A percentile compares a stretch with the other conserved stretches of the same genome.
These are phyloP conservation scores for Blastobotrys buckinghamii DNA, from an alignment of 1,139 yeast genomes.

Conservation along the genomic window DNA sequence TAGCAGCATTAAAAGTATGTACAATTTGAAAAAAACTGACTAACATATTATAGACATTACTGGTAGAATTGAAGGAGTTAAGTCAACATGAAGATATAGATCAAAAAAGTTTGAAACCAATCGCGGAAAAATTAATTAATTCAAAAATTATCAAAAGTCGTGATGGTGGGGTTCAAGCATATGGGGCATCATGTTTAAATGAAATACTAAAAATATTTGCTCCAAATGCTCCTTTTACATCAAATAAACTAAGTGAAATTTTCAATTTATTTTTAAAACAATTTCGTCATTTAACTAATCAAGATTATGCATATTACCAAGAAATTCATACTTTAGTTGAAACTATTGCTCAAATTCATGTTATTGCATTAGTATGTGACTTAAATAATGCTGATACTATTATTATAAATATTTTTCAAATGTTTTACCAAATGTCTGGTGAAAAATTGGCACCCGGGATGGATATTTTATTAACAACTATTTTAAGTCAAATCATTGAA, in stretches of 20 bases:
- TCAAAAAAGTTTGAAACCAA: constrained; percentile 35
- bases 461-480: constrained; percentile 59
- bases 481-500: constrained; percentile 62
- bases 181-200: constrained; percentile 65
- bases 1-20: constrained; percentile 9
- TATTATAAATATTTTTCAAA: constrained; percentile 51
- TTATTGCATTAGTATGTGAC: constrained; percentile 75
- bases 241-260: constrained; percentile 42
- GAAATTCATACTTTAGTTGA: constrained; percentile 66
- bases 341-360: constrained; percentile 67
- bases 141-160: constrained; percentile 54
- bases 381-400: constrained; percentile 56
- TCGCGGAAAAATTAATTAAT: constrained; percentile 51
- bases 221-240: constrained; percentile 86
- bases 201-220: constrained; percentile 76
- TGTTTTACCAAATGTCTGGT: constrained; percentile 52
- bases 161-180: constrained; percentile 67
- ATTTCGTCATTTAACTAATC: constrained; percentile 51
- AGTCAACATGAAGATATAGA: constrained; percentile 2
- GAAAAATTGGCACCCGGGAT: constrained; percentile 28
- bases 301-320: constrained; percentile 57
- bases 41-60: background rate
- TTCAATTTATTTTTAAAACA: constrained; percentile 48
- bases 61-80: constrained; percentile 1
- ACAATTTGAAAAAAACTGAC: background rate